Evolutionary conservation across 2,329 filamentous ascomycete species (phyloP), one percentile per base, ranked within the genome.

Genomic region (Arthrobotrys musiformis): DNA sequence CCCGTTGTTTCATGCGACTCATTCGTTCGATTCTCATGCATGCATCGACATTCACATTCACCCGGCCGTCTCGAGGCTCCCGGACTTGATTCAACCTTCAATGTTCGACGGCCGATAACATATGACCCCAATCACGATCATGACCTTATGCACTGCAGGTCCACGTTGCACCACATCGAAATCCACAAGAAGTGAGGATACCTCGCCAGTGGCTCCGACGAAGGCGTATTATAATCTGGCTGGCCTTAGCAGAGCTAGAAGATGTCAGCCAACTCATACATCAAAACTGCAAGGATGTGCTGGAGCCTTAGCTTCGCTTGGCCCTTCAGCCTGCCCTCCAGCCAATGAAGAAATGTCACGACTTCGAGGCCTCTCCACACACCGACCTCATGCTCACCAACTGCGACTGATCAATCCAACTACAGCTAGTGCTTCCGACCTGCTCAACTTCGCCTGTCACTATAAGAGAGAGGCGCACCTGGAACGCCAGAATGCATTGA

Each of bases 291-390:
- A 68, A 35, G 70, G 46, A 58, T 75, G 62, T 24, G 70, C 63
- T 75, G 64, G 70, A 75, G 54, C 54, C 54, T 58, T n/a, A 37
- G 33, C 33, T 9, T 13, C 46, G 28, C 8, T 24, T 11, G 1
- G 37, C 26, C 48, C 35, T 24, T 35, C 35, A n/a, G n/a, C 11
- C 15, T 33, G 19, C 17, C 13, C 56, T 42, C n/a, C 40, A 54
- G 52, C 69, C 69, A 73, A 73, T 73, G 46, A 48, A 37, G 6
- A 26, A 60, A 42, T 66, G 69, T 63, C 58, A 73, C 69, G 69
- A 73, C 69, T 73, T 62, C 54, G 30, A 33, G 30, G 30, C 9
- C 30, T 33, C 56, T 56, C 35, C 35, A 22, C 3, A 35, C 24
- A 28, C 35, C 35, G 52, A 15, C 40, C 50, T 56, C 40, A 42